phyloP scores from a whole-genome alignment of 139 green algal species.

The Chlamydomonas sp. region DNA sequence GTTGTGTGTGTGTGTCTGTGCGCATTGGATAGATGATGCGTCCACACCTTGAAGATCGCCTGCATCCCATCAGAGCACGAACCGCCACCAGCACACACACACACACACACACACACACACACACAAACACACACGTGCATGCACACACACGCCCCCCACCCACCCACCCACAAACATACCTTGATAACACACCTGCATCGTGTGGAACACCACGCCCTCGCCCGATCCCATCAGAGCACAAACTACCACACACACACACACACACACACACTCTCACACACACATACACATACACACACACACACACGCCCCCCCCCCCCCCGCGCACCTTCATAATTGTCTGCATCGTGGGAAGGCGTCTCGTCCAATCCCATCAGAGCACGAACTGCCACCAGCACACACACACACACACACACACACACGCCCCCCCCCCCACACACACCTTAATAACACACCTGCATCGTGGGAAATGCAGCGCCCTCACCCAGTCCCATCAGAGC shows the following conservation, averaged over 20 bases:
- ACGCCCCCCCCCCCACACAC: background rate
- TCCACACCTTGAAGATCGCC: slow-evolving; percentile 16
- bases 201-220: slow-evolving; percentile 71
- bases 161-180: background rate
- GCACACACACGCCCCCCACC: background rate
- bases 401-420: no score
- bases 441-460: slow-evolving; percentile 42
- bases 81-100: background rate
- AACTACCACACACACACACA: slow-evolving; percentile 28
- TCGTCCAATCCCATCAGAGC: slow-evolving; percentile 67
- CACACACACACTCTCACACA: background rate
- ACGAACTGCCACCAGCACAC: slow-evolving; percentile 37
- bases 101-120: background rate
- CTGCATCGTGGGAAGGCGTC: slow-evolving; percentile 66
- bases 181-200: slow-evolving; percentile 48
- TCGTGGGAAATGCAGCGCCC: slow-evolving; percentile 68
- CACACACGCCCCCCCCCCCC: background rate
- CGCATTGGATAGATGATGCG: no score
- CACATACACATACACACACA: background rate
- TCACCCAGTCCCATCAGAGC: slow-evolving; percentile 64
- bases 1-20: no score
- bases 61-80: background rate
- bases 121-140: no score
- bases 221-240: slow-evolving; percentile 58
- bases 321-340: background rate